Evolutionary conservation across 2,329 filamentous ascomycete species (phyloP), one percentile per base, ranked within the genome.

Genomic region (Akanthomyces muscarius): DNA sequence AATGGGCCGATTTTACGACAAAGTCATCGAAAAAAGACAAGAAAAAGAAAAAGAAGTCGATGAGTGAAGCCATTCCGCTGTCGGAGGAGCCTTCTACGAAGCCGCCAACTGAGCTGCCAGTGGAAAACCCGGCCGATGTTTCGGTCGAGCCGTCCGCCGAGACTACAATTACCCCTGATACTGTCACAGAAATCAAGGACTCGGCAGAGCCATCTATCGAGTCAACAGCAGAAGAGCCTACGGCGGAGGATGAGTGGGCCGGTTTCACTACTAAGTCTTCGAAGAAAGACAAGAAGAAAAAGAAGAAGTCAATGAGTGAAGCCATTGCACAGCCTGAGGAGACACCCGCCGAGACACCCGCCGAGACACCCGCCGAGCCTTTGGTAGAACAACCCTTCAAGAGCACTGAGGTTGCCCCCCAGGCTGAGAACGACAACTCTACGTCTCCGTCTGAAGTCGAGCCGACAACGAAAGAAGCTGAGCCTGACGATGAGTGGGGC

Each of bases 21-120:
- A 44, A 45, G n/a, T 21, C 41, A 25, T 65, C 65, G 28, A 71
- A 69, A 61, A 74, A 72, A 48, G 69, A 68, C 57, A 73, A 74
- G 63, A 75, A 73, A 61, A 71, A 72, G 63, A 72, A 70, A 62
- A 74, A 72, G 62, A 73, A 68, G 48, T 63, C 64, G 28, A 59
- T 61, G 30, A 53, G 52, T 28, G 60, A 65, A 42, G 57, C 62
- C 54, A 47, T 53, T 16, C 48, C 44, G 5, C 47, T 50, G 33
- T 38, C 25, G n/a, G 51, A 56, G 3, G 50, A 54, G n/a, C 21
- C 52, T 33, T 14, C 33, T 13, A 10, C 23, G 30, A 28, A 30
- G 18, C 2, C 25, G 8, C 41, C n/a, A 6, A 47, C 45, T 8
- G 48, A 36, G 50, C 28, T 44, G 10, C 33, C 28, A 2, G 28